Conservation (phyloP, 495 filamentous ascomycete species). For the Aspergillus campestris region DNA sequence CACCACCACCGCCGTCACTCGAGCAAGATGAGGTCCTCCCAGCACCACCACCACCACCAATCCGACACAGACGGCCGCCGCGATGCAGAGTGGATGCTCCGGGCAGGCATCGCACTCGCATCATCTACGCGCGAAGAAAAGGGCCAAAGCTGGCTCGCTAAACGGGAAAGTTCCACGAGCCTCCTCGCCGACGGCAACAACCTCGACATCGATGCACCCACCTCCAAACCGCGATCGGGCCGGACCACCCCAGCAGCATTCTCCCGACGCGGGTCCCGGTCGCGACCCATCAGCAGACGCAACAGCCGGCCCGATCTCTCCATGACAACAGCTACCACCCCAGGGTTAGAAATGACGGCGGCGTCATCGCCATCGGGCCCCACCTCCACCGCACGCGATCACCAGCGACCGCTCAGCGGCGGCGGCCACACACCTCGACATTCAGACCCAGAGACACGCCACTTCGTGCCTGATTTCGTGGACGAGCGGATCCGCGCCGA, state of each 20-base stretch:
- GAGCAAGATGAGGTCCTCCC: constrained; percentile 9
- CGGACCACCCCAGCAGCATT: constrained; percentile 28
- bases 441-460: constrained; percentile 1
- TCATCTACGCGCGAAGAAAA: constrained; percentile 65
- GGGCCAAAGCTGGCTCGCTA: constrained; percentile 70
- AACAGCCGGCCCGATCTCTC: constrained; percentile 27
- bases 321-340: constrained; percentile 15
- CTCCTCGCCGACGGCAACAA: constrained; percentile 44
- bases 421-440: too few relatives aligned
- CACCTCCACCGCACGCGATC: too few relatives aligned
- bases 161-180: constrained; percentile 63
- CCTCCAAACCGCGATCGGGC: constrained; percentile 26
- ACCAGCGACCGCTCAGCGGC: too few relatives aligned
- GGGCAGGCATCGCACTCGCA: constrained; percentile 63
- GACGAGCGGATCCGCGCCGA: constrained; percentile 38
- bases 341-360: not conserved
- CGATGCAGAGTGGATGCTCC: constrained; percentile 67
- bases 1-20: constrained; percentile 4
- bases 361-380: constrained; percentile 3
- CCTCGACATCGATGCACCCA: constrained; percentile 16
- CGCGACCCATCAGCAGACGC: constrained; percentile 23
- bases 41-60: constrained; percentile 3
- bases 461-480: constrained; percentile 33
- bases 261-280: constrained; percentile 26
- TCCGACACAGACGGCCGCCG: constrained; percentile 14